Evolutionary conservation across 306 rosid species (phyloP).

Genomic region (Cicer bijugum): DNA sequence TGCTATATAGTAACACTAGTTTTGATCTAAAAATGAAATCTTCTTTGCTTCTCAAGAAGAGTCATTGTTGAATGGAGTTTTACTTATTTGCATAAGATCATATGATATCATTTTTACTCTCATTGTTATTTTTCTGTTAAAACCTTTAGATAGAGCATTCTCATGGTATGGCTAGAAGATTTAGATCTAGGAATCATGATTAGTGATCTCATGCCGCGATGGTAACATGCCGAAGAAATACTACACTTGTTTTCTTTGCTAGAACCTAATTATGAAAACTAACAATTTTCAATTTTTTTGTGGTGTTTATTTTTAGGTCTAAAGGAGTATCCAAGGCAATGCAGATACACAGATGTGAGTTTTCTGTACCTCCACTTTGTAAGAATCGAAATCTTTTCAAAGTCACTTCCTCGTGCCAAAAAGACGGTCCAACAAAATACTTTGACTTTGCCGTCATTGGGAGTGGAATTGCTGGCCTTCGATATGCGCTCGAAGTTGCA

Average conservation of each 20-base stretch:
- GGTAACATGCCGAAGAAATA: conserved; percentile 3
- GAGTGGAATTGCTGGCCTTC: conserved; percentile 94
- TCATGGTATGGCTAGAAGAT: conserved; percentile 49
- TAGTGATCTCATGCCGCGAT: conserved; percentile 17
- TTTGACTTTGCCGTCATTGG: conserved; percentile 88
- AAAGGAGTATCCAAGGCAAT: conserved; percentile 57
- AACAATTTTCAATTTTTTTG: conserved; percentile 12
- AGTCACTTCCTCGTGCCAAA: conserved; percentile 59
- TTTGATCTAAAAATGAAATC: neutral
- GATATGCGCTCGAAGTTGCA: conserved; percentile 93
- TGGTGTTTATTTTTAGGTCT: conserved; percentile 60
- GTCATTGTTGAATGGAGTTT: conserved; percentile 19
- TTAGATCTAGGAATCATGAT: conserved; percentile 30
- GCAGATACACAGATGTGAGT: conserved; percentile 49
- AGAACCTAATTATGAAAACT: neutral
- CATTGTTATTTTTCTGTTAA: neutral
- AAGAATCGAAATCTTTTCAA: conserved; percentile 52
- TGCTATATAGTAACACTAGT: too few relatives aligned
- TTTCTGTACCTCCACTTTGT: conserved; percentile 45
- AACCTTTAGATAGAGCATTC: conserved; percentile 45
- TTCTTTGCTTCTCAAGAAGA: conserved; percentile 35
- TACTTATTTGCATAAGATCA: conserved; percentile 27
- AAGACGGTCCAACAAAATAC: conserved; percentile 61
- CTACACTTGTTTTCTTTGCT: conserved; percentile 8
- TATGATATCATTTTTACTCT: neutral